phyloP scores from a whole-genome alignment of 306 rosid genomes.

The Cyclanthera cordifolia region DNA sequence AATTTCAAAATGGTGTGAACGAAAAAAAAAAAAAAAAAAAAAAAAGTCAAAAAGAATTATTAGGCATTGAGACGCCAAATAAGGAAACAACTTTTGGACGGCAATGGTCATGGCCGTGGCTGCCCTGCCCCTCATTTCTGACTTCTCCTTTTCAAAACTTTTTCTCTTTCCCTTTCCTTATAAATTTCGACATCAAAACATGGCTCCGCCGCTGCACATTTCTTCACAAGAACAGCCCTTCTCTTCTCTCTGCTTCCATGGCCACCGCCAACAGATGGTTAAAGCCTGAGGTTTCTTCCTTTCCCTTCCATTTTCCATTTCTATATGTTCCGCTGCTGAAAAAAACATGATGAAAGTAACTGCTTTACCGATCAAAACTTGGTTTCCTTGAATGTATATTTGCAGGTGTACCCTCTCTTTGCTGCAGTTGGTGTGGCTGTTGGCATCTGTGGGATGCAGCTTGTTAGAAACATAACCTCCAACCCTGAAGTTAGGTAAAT shows the following conservation, averaged over 20 bases:
- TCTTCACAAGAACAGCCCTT: conserved; percentile 14
- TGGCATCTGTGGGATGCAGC: conserved; percentile 76
- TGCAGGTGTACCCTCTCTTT: conserved; percentile 77
- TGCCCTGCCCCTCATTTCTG: conserved; percentile 17
- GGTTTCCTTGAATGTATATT: background rate
- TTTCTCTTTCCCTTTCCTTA: conserved; percentile 1
- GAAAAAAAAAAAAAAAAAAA: background rate
- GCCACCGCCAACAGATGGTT: conserved; percentile 51
- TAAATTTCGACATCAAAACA: background rate
- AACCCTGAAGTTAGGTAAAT: conserved; percentile 86
- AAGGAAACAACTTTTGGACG: conserved; percentile 2
- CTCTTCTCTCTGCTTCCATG: conserved; percentile 21
- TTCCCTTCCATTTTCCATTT: background rate
- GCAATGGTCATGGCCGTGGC: conserved; percentile 13
- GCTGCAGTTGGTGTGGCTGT: conserved; percentile 70
- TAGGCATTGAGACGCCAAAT: background rate
- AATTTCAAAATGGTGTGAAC: background rate
- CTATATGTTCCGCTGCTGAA: conserved; percentile 12
- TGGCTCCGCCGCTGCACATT: background rate
- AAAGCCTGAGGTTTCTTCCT: conserved; percentile 59
- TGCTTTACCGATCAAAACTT: background rate
- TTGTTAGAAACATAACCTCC: conserved; percentile 53
- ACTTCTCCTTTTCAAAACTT: conserved; percentile 1
- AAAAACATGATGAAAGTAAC: background rate
- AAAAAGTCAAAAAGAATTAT: too few species aligned